Base-by-base conservation (phyloP, 2,329 filamentous ascomycete genomes). In the Stemphylium lycopersici region DNA sequence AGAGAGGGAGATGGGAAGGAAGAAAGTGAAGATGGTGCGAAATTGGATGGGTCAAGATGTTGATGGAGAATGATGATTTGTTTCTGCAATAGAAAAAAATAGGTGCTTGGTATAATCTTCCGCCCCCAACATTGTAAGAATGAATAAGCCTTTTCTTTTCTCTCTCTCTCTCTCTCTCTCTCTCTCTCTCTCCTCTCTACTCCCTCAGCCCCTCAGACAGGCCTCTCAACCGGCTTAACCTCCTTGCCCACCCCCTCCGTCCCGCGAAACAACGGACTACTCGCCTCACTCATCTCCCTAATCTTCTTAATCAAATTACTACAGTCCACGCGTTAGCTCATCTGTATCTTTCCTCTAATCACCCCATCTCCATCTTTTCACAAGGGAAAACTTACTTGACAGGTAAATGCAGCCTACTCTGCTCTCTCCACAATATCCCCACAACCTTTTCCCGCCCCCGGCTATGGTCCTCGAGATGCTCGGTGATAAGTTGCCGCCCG, bases 381-480 rank as follows among this genome's bases (percentile, higher is more conserved):
- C 0, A 7, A 15, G 40, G 2, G 4, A 29, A 18, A 29, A 71
- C 73, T 63, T 64, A 66, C 73, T 67, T 70, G 3, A 78, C 77
- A 6, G 78, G 78, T 55, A 80, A 58, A 38, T 71, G 69, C 39
- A 74, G 51, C 58, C 57, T 66, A 39, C 70, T 59, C 56, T 74
- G 77, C 61, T 85, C 83, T 63, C 87, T 82, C 46, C 83, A 79
- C 44, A 89, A 73, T 80, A 82, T 66, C 46, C 77, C 70, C 34
- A 82, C 71, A 56, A 78, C 78, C 77, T 71, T 80, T 72, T 81
- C 77, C 13, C 82, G 76, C 54, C 84, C 82, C 45, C 80, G 77
- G 36, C 85, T 83, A 65, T 91, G 88, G 47, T 83, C 77, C 34
- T 78, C 78, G 58, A 87, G 82, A 67, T 91, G 89, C 42, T 82